These are phyloP conservation scores for Neurospora discreta DNA, from an alignment of 495 filamentous ascomycete species.

Conservation along the genomic window DNA sequence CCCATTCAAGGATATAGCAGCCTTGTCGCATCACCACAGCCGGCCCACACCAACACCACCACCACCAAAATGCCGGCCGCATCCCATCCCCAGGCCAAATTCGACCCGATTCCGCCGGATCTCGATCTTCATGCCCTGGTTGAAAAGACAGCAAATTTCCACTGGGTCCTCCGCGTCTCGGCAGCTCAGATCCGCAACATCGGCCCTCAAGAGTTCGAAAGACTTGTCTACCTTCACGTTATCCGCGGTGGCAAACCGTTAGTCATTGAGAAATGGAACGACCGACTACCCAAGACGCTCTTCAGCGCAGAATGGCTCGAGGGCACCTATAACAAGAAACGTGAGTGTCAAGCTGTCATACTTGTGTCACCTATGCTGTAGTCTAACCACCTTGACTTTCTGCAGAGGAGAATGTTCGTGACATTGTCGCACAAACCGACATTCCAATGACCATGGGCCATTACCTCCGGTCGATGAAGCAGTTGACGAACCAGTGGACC, in stretches of 20 bases:
- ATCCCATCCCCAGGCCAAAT: slow-evolving; percentile 55
- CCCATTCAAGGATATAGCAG: background rate
- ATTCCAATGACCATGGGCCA: slow-evolving; percentile 74
- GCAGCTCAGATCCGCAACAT: slow-evolving; percentile 62
- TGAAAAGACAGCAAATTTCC: slow-evolving; percentile 67
- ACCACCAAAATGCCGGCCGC: slow-evolving; percentile 51
- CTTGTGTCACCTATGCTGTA: background rate
- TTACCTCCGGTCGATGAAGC: slow-evolving; percentile 74
- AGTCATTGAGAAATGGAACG: slow-evolving; percentile 75
- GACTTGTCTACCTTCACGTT: slow-evolving; percentile 66
- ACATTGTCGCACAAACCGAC: slow-evolving; percentile 56
- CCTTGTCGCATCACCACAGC: background rate
- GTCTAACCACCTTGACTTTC: background rate
- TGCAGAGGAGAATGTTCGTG: slow-evolving; percentile 54
- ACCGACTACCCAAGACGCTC: slow-evolving; percentile 52
- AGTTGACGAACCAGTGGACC: slow-evolving; percentile 65
- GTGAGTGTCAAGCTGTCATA: slow-evolving; percentile 32
- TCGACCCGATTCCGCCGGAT: slow-evolving; percentile 76
- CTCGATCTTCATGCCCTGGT: slow-evolving; percentile 66
- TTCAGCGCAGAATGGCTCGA: slow-evolving; percentile 76
- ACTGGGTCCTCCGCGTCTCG: slow-evolving; percentile 64
- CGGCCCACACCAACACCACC: background rate
- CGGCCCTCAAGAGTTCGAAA: slow-evolving; percentile 65
- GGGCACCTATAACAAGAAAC: slow-evolving; percentile 58
- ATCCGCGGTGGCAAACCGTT: slow-evolving; percentile 75